These are phyloP conservation scores for Millerozyma miso DNA, from an alignment of 805 yeast species.

Conservation along the genomic window DNA sequence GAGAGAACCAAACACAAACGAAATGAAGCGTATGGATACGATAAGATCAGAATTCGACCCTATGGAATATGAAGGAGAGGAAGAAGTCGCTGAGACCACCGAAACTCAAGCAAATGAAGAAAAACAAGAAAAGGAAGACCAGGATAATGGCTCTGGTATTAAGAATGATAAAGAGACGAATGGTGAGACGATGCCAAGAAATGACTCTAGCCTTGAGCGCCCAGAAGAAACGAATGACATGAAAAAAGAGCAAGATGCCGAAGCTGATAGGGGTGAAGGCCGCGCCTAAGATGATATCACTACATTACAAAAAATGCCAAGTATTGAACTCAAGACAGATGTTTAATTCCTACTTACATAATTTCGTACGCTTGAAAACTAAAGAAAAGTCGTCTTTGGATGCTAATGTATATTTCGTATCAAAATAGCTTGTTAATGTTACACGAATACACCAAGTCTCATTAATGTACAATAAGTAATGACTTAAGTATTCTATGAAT, in stretches of 20 bases:
- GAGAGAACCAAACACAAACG: slow-evolving; percentile 71
- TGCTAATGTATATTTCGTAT: too few species aligned
- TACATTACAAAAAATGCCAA: too few species aligned
- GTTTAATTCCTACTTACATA: too few species aligned
- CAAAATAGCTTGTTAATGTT: too few species aligned
- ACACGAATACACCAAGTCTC: too few species aligned
- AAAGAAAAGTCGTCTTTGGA: too few species aligned
- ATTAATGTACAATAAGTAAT: too few species aligned
- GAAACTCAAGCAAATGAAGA: not conserved
- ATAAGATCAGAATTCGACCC: slow-evolving; percentile 71
- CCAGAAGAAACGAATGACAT: not conserved
- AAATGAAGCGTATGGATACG: slow-evolving; percentile 63
- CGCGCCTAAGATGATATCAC: too few species aligned
- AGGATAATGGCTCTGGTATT: not conserved
- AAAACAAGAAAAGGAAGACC: not conserved
- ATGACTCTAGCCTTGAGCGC: not conserved
- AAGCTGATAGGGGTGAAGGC: too few species aligned
- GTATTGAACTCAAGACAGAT: too few species aligned
- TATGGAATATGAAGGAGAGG: slow-evolving; percentile 67
- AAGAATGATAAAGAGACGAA: not conserved
- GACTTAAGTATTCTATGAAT: too few species aligned
- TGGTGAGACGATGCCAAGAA: not conserved
- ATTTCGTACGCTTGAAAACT: too few species aligned
- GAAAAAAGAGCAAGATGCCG: not conserved
- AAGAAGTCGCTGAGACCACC: slow-evolving; percentile 41